These are phyloP conservation scores for Yarrowia porcina DNA, from an alignment of 805 yeast species.

Conservation along the genomic window DNA sequence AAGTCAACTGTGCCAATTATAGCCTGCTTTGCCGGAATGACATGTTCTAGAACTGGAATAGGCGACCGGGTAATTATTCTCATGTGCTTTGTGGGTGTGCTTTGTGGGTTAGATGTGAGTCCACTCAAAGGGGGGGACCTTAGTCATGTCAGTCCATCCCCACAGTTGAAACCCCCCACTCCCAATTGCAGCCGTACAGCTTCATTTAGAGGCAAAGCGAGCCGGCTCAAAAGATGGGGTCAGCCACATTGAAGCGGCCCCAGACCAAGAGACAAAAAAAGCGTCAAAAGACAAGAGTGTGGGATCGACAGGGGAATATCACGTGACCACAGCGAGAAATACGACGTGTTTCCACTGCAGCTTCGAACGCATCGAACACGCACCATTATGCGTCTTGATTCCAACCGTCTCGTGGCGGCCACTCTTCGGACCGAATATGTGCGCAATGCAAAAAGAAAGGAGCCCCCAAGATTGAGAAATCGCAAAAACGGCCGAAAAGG, in stretches of 20 bases:
- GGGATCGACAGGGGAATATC: too few relatives aligned
- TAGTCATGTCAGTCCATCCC: too few relatives aligned
- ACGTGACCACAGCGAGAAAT: too few relatives aligned
- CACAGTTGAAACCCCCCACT: too few relatives aligned
- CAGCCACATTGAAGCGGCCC: too few relatives aligned
- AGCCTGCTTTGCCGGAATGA: background rate
- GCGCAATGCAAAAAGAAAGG: background rate
- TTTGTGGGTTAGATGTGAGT: too few relatives aligned
- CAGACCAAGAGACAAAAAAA: too few relatives aligned
- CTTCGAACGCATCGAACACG: background rate
- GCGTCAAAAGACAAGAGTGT: too few relatives aligned
- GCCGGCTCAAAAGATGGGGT: too few relatives aligned
- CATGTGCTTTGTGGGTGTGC: background rate
- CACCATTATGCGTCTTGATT: background rate
- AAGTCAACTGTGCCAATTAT: background rate
- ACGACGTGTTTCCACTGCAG: background rate
- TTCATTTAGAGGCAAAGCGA: too few relatives aligned
- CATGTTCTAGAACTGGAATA: background rate
- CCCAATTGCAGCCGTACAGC: too few relatives aligned
- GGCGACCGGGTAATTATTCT: background rate
- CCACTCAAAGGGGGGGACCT: too few relatives aligned
- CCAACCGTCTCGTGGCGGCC: background rate
- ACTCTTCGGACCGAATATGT: background rate
- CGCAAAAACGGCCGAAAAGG: conserved; percentile 1
- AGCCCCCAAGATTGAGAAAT: background rate